Conservation (phyloP, 2,329 filamentous ascomycete genomes). For the Aureobasidium uvarum region DNA sequence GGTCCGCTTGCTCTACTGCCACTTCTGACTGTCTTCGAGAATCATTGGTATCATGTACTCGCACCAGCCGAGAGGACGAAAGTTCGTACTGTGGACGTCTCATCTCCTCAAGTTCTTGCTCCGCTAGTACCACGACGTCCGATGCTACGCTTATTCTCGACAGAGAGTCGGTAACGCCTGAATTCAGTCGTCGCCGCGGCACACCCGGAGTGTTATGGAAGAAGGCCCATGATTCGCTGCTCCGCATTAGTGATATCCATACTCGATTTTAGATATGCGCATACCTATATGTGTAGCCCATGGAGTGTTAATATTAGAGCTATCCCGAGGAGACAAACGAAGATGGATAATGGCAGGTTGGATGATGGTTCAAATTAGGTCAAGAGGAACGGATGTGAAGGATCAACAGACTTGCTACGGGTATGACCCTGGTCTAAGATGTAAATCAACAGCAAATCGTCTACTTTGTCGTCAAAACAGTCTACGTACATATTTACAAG, state of each 20-base stretch:
- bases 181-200: neutral
- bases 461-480: neutral
- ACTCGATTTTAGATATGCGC: neutral
- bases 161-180: neutral
- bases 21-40: neutral
- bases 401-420: neutral
- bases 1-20: neutral
- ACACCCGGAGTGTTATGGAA: neutral
- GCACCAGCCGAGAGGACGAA: no score
- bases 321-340: neutral
- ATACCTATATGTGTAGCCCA: neutral
- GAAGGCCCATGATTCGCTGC: slow-evolving; percentile 8
- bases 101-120: neutral
- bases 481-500: neutral
- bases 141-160: neutral
- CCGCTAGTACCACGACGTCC: neutral
- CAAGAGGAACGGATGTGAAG: neutral
- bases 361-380: neutral
- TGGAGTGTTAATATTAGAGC: neutral
- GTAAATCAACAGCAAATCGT: neutral
- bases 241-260: neutral
- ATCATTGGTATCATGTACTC: neutral
- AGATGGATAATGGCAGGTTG: neutral
- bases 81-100: neutral
- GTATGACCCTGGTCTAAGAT: neutral